phyloP scores from a whole-genome alignment of 768 basidiomycete species.

The Boletus fagicola region DNA sequence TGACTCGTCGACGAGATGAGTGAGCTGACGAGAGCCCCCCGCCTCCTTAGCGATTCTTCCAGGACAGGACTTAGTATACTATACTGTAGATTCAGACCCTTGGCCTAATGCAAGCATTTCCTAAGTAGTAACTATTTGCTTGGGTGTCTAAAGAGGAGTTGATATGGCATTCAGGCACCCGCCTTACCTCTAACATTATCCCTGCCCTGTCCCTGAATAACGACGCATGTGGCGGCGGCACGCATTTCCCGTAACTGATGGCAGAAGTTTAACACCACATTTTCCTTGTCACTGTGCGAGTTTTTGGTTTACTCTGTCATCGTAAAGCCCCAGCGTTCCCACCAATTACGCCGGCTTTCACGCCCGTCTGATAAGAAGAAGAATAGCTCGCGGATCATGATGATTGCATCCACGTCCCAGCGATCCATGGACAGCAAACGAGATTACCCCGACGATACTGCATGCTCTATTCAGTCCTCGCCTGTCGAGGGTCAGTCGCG shows the following conservation, averaged over 20 bases:
- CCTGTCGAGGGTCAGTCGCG: not conserved
- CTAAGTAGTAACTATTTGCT: not conserved
- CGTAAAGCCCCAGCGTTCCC: conserved; percentile 4
- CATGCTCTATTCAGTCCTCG: not conserved
- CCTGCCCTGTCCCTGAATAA: not conserved
- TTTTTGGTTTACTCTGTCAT: not conserved
- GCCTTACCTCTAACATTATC: not conserved
- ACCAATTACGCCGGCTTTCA: not conserved
- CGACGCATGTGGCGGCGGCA: no score
- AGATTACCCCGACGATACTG: conserved; percentile 15
- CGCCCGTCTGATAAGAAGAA: conserved; percentile 15
- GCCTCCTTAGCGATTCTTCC: conserved; percentile 68
- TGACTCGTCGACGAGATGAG: not conserved
- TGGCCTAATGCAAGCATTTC: conserved; percentile 1
- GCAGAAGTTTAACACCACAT: conserved; percentile 17
- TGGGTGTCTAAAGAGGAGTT: not conserved
- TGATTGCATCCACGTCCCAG: conserved; percentile 9
- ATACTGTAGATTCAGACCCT: conserved; percentile 5
- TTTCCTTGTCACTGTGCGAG: not conserved
- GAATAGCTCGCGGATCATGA: not conserved
- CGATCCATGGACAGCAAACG: conserved; percentile 28
- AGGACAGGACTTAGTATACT: conserved; percentile 61
- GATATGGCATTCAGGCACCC: conserved; percentile 1
- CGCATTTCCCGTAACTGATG: not conserved
- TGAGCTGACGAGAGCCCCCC: conserved; percentile 1